phyloP scores from a whole-genome alignment of 768 basidiomycete genomes.

The Dendrothele bispora region DNA sequence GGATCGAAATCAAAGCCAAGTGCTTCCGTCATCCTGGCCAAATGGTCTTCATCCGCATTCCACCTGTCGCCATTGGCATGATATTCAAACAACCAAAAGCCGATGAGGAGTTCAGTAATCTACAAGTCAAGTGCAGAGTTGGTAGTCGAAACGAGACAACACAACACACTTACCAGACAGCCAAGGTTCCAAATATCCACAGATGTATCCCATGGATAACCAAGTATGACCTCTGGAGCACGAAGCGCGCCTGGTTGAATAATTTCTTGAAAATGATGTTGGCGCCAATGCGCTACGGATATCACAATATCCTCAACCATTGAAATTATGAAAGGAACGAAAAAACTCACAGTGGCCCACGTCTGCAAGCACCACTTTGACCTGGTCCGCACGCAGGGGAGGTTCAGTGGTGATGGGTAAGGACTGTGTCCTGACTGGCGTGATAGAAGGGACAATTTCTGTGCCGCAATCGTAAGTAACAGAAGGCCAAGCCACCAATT shows the following conservation, averaged over 20 bases:
- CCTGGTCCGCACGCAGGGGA: slow-evolving; percentile 6
- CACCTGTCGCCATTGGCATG: background rate
- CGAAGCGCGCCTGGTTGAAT: slow-evolving; percentile 26
- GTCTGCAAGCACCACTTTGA: slow-evolving; percentile 11
- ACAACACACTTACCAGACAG: slow-evolving; percentile 21
- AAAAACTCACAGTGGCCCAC: slow-evolving; percentile 14
- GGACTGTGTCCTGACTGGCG: background rate
- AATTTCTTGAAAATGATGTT: slow-evolving; percentile 9
- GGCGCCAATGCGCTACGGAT: background rate
- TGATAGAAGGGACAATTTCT: background rate
- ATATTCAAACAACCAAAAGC: slow-evolving; percentile 17
- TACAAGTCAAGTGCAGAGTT: slow-evolving; percentile 8
- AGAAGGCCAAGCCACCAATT: background rate
- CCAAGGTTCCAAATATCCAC: slow-evolving; percentile 34
- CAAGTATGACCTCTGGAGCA: slow-evolving; percentile 27
- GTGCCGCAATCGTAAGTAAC: background rate
- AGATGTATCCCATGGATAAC: slow-evolving; percentile 19
- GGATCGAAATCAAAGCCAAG: background rate
- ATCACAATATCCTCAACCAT: slow-evolving; percentile 6
- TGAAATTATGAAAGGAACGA: slow-evolving; percentile 6
- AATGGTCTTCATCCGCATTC: slow-evolving; percentile 1
- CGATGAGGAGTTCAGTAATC: slow-evolving; percentile 24
- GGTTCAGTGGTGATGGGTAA: background rate
- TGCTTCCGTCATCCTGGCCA: background rate
- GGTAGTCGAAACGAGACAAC: background rate